These are phyloP conservation scores for Limnomonas spitsbergensis DNA, from an alignment of 139 green algal genomes.

Conservation along the genomic window DNA sequence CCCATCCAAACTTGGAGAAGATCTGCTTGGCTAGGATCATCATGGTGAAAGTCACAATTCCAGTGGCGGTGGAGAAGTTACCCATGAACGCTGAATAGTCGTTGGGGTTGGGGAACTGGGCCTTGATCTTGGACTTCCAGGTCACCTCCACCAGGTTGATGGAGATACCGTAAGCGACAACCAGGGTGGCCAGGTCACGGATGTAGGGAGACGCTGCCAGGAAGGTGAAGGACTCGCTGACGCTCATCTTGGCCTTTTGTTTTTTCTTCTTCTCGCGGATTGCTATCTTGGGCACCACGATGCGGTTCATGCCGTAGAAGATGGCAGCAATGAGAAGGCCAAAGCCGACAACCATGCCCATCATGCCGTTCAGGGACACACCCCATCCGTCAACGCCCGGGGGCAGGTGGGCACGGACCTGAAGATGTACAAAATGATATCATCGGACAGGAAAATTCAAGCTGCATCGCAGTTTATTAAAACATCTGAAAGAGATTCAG, in stretches of 20 bases:
- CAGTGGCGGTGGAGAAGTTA: constrained; percentile 79
- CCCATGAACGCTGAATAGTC: constrained; percentile 66
- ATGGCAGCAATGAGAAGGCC: constrained; percentile 74
- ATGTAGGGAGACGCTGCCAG: constrained; percentile 92
- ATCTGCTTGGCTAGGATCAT: constrained; percentile 94
- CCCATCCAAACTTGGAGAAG: constrained; percentile 96
- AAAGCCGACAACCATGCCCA: constrained; percentile 93
- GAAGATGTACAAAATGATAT: too few relatives aligned
- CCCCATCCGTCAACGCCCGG: constrained; percentile 95
- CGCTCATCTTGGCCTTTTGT: constrained; percentile 87
- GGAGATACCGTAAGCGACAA: constrained; percentile 94
- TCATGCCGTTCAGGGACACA: constrained; percentile 91
- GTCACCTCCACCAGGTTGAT: constrained; percentile 99
- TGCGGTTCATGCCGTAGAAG: constrained; percentile 84
- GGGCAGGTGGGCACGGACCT: constrained; percentile 82
- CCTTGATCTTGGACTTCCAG: constrained; percentile 99
- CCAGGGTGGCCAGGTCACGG: constrained; percentile 89
- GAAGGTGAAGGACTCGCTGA: constrained; percentile 93
- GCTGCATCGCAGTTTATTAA: too few relatives aligned
- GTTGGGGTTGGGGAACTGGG: constrained; percentile 97
- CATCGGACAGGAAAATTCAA: too few relatives aligned
- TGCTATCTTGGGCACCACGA: constrained; percentile 73
- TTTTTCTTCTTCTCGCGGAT: constrained; percentile 79
- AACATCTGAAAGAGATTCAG: too few relatives aligned
- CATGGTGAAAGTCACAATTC: constrained; percentile 93